phyloP scores from a whole-genome alignment of 2,329 filamentous ascomycete species.

The Aspergillus calidoustus region DNA sequence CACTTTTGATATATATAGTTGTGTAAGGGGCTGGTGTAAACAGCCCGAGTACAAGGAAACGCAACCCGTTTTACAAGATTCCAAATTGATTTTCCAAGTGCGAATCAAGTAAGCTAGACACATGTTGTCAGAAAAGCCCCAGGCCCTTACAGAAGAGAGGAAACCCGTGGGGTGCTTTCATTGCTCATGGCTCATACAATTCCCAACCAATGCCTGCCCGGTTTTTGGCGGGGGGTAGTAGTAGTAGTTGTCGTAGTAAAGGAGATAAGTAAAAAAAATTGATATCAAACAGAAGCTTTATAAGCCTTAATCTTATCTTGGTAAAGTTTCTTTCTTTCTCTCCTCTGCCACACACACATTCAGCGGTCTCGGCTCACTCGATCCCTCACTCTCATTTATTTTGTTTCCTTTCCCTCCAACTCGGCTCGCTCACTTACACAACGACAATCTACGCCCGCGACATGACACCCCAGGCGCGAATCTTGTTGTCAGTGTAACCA shows the following conservation, averaged over 20 bases:
- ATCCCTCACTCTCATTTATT: slow-evolving; percentile 23
- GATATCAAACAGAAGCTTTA: slow-evolving; percentile 18
- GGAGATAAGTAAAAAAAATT: slow-evolving; percentile 32
- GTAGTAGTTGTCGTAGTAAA: slow-evolving; percentile 21
- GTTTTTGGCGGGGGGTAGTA: slow-evolving; percentile 35
- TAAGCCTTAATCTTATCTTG: slow-evolving; percentile 1
- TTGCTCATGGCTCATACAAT: slow-evolving; percentile 52
- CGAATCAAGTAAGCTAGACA: slow-evolving; percentile 44
- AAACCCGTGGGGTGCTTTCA: slow-evolving; percentile 39
- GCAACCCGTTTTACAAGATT: slow-evolving; percentile 33
- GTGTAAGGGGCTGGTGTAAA: not conserved
- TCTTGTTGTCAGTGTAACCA: slow-evolving; percentile 99
- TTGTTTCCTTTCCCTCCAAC: slow-evolving; percentile 21
- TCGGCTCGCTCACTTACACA: not conserved
- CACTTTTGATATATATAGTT: not conserved
- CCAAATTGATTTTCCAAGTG: slow-evolving; percentile 38
- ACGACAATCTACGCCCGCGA: slow-evolving; percentile 71
- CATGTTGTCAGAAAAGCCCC: slow-evolving; percentile 43
- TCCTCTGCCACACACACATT: slow-evolving; percentile 10
- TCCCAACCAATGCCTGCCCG: slow-evolving; percentile 43
- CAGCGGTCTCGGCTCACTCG: slow-evolving; percentile 6
- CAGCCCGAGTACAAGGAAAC: no score
- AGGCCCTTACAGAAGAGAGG: slow-evolving; percentile 14
- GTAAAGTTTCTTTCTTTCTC: slow-evolving; percentile 17
- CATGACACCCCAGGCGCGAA: slow-evolving; percentile 97